These are phyloP conservation scores for Fusarium anguioides DNA, from an alignment of 2,329 filamentous ascomycete genomes.

Conservation along the genomic window DNA sequence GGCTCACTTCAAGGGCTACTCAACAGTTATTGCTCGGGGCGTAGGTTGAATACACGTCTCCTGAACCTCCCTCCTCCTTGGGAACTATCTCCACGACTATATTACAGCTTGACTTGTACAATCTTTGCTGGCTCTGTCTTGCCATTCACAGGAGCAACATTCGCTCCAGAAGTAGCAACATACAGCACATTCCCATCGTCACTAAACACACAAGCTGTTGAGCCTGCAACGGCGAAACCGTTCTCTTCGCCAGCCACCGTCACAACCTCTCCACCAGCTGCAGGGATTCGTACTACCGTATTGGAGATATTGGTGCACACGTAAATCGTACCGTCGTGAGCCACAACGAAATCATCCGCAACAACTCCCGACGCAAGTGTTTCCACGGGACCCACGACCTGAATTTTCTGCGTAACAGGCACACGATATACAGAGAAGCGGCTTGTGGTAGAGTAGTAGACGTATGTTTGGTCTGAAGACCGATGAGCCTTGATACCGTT, in stretches of 20 bases:
- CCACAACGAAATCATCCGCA: slow-evolving; percentile 34
- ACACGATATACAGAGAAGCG: slow-evolving; percentile 32
- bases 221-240: slow-evolving; percentile 20
- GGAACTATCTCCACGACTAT: not conserved
- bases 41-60: slow-evolving; percentile 9
- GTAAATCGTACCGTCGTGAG: slow-evolving; percentile 34
- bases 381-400: slow-evolving; percentile 20
- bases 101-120: slow-evolving; percentile 20
- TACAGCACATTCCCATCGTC: slow-evolving; percentile 25
- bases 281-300: slow-evolving; percentile 23
- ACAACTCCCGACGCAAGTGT: slow-evolving; percentile 23
- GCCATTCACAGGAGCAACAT: slow-evolving; percentile 27
- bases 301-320: slow-evolving; percentile 37
- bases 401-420: slow-evolving; percentile 14
- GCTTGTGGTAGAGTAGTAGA: slow-evolving; percentile 33
- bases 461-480: slow-evolving; percentile 14
- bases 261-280: not conserved
- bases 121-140: slow-evolving; percentile 38
- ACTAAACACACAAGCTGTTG: slow-evolving; percentile 29
- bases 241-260: slow-evolving; percentile 18
- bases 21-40: slow-evolving; percentile 9
- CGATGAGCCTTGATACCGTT: slow-evolving; percentile 40
- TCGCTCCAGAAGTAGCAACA: slow-evolving; percentile 28
- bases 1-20: slow-evolving; percentile 22
- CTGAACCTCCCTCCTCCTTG: not conserved